phyloP scores from a whole-genome alignment of 805 yeast genomes.

The Candida andamanensis region DNA sequence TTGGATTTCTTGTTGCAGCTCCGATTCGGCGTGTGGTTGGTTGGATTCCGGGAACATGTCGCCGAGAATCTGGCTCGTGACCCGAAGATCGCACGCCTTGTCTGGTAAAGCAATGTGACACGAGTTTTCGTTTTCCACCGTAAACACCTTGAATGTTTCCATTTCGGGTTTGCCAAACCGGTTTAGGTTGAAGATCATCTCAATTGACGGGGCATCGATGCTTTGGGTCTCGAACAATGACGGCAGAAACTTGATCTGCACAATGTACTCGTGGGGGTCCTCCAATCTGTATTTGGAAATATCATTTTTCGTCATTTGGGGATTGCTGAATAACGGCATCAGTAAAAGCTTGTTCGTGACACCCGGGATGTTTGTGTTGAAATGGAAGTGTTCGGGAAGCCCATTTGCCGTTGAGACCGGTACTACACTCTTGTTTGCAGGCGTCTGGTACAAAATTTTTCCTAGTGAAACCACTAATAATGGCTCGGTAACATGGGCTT shows the following conservation, averaged over 20 bases:
- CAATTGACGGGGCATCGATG: constrained; percentile 45
- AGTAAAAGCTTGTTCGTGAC: constrained; percentile 27
- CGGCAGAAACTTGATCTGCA: constrained; percentile 44
- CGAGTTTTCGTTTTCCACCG: constrained; percentile 43
- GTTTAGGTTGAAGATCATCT: constrained; percentile 47
- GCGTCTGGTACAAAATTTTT: constrained; percentile 27
- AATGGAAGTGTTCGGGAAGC: constrained; percentile 14
- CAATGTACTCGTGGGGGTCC: constrained; percentile 31
- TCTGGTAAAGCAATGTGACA: constrained; percentile 40
- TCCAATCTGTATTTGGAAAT: constrained; percentile 16
- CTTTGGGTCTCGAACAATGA: constrained; percentile 13
- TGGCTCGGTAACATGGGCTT: constrained; percentile 15
- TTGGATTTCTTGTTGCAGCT: constrained; percentile 1
- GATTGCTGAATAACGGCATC: constrained; percentile 20
- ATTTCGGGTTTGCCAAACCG: constrained; percentile 30
- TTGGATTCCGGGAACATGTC: constrained; percentile 17
- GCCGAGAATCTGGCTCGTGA: constrained; percentile 36
- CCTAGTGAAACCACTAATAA: constrained; percentile 37
- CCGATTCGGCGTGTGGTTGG: constrained; percentile 4
- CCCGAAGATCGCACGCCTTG: constrained; percentile 38
- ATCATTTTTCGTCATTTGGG: constrained; percentile 13
- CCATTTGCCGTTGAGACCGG: constrained; percentile 1
- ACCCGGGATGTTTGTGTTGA: constrained; percentile 30
- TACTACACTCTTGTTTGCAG: constrained; percentile 8
- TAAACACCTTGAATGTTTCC: constrained; percentile 36